A percentile compares a stretch with the other conserved stretches of the same genome.
Evolutionary conservation across 2,329 filamentous ascomycete genomes (phyloP).

Genomic region (Beauveria medogensis): DNA sequence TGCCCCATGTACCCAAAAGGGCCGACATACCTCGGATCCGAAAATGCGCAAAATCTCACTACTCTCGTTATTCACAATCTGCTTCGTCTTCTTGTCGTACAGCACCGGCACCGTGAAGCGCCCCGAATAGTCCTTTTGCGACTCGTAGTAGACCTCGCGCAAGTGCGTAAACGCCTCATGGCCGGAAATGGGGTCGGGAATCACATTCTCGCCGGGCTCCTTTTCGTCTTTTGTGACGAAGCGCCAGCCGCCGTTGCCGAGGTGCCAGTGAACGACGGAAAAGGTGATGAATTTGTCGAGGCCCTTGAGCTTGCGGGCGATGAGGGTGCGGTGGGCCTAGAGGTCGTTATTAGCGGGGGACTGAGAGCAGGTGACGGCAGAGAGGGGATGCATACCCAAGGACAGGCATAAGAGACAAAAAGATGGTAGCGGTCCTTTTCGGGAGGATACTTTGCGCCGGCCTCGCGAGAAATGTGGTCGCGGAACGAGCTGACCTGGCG

Average conservation of each 20-base stretch:
- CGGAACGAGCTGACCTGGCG: conserved; percentile 78
- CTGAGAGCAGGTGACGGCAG: not conserved
- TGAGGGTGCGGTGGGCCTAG: conserved; percentile 72
- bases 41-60: conserved; percentile 91
- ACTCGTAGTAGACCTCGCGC: conserved; percentile 71
- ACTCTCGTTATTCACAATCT: conserved; percentile 87
- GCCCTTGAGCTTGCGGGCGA: conserved; percentile 84
- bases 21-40: conserved; percentile 53
- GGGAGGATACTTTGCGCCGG: conserved; percentile 67
- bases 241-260: conserved; percentile 68
- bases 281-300: conserved; percentile 73
- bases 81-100: conserved; percentile 67
- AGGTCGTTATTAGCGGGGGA: not conserved
- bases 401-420: conserved; percentile 89
- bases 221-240: conserved; percentile 60
- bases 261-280: conserved; percentile 89
- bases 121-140: conserved; percentile 62
- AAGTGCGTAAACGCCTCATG: conserved; percentile 63
- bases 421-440: conserved; percentile 91
- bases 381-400: conserved; percentile 54
- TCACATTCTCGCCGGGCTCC: conserved; percentile 53
- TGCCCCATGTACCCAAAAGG: not conserved
- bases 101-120: conserved; percentile 84
- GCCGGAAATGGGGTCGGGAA: conserved; percentile 60
- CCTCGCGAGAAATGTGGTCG: conserved; percentile 64